Evolutionary conservation across 2,329 filamentous ascomycete species (phyloP).

Genomic region (Phoma sp.): DNA sequence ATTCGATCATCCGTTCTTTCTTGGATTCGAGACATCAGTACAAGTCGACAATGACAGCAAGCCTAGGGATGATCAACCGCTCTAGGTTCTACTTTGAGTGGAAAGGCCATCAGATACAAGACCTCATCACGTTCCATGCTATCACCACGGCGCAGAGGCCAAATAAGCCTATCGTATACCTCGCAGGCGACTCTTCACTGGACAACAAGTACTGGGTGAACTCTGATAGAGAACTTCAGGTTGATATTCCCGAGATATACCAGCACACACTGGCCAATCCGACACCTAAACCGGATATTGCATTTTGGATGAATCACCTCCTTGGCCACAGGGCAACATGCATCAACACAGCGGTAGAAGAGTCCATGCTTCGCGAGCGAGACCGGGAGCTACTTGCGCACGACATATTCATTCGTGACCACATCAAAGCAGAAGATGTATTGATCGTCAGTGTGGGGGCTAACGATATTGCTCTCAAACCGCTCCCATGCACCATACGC

Average conservation of each 20-base stretch:
- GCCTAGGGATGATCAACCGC: conserved; percentile 29
- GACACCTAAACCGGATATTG: conserved; percentile 42
- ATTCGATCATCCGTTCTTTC: background rate
- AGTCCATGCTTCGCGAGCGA: conserved; percentile 44
- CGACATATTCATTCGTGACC: conserved; percentile 46
- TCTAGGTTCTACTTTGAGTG: conserved; percentile 44
- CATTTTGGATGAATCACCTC: conserved; percentile 48
- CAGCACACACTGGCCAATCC: conserved; percentile 30
- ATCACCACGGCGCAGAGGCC: conserved; percentile 31
- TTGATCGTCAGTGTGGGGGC: conserved; percentile 48
- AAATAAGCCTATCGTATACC: conserved; percentile 43
- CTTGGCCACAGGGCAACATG: conserved; percentile 42
- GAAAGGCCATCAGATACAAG: conserved; percentile 44
- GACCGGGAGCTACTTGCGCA: conserved; percentile 37
- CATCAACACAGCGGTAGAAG: conserved; percentile 48
- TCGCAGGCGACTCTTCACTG: conserved; percentile 50
- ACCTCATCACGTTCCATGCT: conserved; percentile 37
- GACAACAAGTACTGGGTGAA: conserved; percentile 50
- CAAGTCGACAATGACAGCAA: background rate
- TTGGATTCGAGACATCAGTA: too few species aligned
- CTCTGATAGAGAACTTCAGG: conserved; percentile 17
- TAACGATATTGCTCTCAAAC: conserved; percentile 47
- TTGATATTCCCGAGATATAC: conserved; percentile 40
- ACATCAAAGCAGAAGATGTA: conserved; percentile 39
- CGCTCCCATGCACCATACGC: conserved; percentile 33